Conservation (phyloP, 1,139 yeast species). For the Kodamaea anthophila region DNA sequence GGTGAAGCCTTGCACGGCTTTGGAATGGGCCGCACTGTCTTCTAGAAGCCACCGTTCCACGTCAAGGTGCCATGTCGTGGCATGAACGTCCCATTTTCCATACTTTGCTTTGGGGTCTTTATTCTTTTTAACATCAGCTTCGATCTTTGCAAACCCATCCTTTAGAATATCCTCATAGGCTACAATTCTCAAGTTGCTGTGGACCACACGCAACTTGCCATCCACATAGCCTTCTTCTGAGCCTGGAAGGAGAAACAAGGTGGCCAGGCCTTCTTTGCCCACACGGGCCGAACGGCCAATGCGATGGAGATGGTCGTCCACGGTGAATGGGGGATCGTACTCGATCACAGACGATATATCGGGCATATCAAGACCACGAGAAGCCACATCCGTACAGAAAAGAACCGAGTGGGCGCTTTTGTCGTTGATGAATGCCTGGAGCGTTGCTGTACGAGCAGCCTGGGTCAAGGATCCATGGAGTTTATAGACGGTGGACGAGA, state of each 20-base stretch:
- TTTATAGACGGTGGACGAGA: constrained; percentile 52
- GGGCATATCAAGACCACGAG: constrained; percentile 68
- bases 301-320: constrained; percentile 69
- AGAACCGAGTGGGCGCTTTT: constrained; percentile 52
- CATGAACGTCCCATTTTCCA: constrained; percentile 83
- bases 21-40: constrained; percentile 51
- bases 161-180: constrained; percentile 49
- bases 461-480: constrained; percentile 90
- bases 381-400: constrained; percentile 77
- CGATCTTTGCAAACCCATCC: constrained; percentile 51
- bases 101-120: constrained; percentile 28
- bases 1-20: constrained; percentile 72
- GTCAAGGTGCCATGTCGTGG: constrained; percentile 92
- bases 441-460: constrained; percentile 70
- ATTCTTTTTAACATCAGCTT: constrained; percentile 7
- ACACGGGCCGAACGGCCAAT: constrained; percentile 74
- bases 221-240: constrained; percentile 80
- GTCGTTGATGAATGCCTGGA: constrained; percentile 53
- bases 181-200: constrained; percentile 36
- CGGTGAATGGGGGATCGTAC: constrained; percentile 63
- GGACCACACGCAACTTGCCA: constrained; percentile 42
- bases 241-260: constrained; percentile 79
- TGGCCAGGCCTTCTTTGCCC: constrained; percentile 59
- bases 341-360: constrained; percentile 60
- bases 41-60: constrained; percentile 85